Evolutionary conservation across 352 stramenopile species (phyloP).

Genomic region (Phytophthora kernoviae): DNA sequence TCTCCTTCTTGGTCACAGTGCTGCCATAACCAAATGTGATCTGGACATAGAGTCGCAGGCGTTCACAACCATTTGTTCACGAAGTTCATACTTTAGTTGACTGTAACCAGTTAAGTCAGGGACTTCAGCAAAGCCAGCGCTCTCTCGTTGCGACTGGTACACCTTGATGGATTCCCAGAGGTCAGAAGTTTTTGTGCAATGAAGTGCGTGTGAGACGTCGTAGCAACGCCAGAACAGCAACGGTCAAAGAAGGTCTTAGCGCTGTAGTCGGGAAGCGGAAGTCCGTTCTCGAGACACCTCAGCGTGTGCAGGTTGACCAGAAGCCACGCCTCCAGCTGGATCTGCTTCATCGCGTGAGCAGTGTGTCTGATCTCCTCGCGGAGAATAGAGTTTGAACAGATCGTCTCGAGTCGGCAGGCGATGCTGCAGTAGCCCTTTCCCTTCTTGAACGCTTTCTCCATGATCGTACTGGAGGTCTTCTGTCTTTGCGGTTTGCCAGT

Average conservation of each 20-base stretch:
- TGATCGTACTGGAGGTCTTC: too few species aligned
- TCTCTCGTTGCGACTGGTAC: slow-evolving; percentile 4
- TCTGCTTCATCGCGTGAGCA: slow-evolving; percentile 17
- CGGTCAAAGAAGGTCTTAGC: slow-evolving; percentile 16
- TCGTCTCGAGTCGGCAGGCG: too few species aligned
- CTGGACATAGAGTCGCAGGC: slow-evolving; percentile 1
- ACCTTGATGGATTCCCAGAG: slow-evolving; percentile 19
- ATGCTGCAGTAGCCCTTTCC: too few species aligned
- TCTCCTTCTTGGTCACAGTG: slow-evolving; percentile 1
- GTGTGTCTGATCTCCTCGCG: background rate
- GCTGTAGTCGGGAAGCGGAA: slow-evolving; percentile 16
- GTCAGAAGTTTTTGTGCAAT: slow-evolving; percentile 13
- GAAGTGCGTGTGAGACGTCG: slow-evolving; percentile 7
- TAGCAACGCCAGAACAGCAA: slow-evolving; percentile 18
- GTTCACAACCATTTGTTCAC: slow-evolving; percentile 13
- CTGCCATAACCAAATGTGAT: slow-evolving; percentile 3
- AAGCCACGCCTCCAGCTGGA: slow-evolving; percentile 20
- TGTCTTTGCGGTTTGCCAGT: too few species aligned
- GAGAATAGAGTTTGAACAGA: too few species aligned
- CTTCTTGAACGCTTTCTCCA: too few species aligned
- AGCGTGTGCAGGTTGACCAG: slow-evolving; percentile 20
- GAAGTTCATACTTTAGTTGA: slow-evolving; percentile 2
- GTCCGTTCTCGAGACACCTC: slow-evolving; percentile 13
- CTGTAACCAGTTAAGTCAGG: slow-evolving; percentile 5
- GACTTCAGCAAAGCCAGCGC: slow-evolving; percentile 9